Conservation (phyloP, 2,329 filamentous ascomycete species). For the Boeremia lycopersici region DNA sequence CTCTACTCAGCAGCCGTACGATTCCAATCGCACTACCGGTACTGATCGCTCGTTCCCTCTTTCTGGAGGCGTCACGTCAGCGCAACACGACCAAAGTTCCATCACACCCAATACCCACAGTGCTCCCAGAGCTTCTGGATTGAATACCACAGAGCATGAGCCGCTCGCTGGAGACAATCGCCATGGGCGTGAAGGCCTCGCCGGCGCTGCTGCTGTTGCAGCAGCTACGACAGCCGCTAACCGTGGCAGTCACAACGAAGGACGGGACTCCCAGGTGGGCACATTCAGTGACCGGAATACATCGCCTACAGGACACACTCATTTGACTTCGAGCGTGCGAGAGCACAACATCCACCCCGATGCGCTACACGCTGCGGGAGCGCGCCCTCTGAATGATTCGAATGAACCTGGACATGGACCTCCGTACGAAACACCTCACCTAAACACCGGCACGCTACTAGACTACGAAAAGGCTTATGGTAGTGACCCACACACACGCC, state of each 20-base stretch:
- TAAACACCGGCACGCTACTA: slow-evolving; percentile 13
- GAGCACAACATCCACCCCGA: slow-evolving; percentile 17
- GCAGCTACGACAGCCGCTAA: slow-evolving; percentile 3
- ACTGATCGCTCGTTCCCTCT: slow-evolving; percentile 46
- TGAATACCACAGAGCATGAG: slow-evolving; percentile 13
- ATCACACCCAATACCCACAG: neutral
- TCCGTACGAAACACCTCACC: slow-evolving; percentile 7
- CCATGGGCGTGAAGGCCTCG: slow-evolving; percentile 34
- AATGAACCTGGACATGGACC: slow-evolving; percentile 5
- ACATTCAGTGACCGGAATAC: neutral
- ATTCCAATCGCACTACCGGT: slow-evolving; percentile 22
- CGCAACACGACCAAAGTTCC: neutral
- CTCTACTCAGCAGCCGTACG: slow-evolving; percentile 8
- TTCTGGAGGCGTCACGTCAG: slow-evolving; percentile 37
- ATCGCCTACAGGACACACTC: slow-evolving; percentile 10
- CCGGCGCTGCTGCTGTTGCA: slow-evolving; percentile 41
- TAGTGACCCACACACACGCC: slow-evolving; percentile 10
- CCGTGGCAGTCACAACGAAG: neutral
- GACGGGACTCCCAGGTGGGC: neutral
- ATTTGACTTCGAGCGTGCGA: slow-evolving; percentile 7
- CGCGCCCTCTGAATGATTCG: slow-evolving; percentile 3
- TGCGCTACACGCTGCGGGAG: slow-evolving; percentile 11
- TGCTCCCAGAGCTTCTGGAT: neutral
- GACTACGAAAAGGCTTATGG: slow-evolving; percentile 15
- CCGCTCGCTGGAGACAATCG: slow-evolving; percentile 19